phyloP scores from a whole-genome alignment of 345 rosid genomes.

The Rhodamnia rubescens region DNA sequence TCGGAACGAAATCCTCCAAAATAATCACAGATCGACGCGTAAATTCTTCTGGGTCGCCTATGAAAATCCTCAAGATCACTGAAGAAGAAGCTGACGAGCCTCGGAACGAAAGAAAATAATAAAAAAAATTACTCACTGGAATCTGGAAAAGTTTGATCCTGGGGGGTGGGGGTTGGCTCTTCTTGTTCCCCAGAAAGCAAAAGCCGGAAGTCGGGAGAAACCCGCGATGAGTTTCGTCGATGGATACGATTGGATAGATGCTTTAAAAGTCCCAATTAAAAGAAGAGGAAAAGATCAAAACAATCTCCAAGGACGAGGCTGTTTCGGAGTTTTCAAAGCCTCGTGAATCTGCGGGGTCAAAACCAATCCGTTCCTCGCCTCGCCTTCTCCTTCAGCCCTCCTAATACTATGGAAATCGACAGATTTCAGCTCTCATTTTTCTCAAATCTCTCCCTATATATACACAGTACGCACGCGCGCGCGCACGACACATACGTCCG shows the following conservation, averaged over 20 bases:
- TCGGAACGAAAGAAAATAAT: not conserved
- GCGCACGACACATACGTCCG: not conserved
- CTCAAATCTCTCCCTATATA: not conserved
- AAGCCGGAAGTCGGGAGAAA: not conserved
- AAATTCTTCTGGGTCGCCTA: not conserved
- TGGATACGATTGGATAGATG: not conserved
- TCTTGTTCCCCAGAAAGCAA: not conserved
- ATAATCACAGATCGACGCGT: not conserved
- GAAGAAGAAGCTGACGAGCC: not conserved
- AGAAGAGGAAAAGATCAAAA: not conserved
- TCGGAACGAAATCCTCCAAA: not conserved
- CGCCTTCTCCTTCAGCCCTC: conserved; percentile 34
- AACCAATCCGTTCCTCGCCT: conserved; percentile 34
- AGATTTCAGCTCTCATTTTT: not conserved
- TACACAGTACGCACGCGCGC: not conserved
- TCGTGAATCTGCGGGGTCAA: conserved; percentile 63
- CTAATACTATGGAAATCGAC: conserved; percentile 28
- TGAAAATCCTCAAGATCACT: not conserved
- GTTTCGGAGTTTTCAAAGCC: conserved; percentile 44
- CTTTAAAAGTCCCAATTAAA: not conserved
- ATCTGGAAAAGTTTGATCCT: not conserved
- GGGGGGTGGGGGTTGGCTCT: not conserved
- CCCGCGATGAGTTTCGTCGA: not conserved
- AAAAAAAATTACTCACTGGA: not conserved
- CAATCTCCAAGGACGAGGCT: conserved; percentile 18